Evolutionary conservation across 139 green algal genomes (phyloP), one percentile per base, ranked within the genome.

Genomic region (Spirogloea muscicola): DNA sequence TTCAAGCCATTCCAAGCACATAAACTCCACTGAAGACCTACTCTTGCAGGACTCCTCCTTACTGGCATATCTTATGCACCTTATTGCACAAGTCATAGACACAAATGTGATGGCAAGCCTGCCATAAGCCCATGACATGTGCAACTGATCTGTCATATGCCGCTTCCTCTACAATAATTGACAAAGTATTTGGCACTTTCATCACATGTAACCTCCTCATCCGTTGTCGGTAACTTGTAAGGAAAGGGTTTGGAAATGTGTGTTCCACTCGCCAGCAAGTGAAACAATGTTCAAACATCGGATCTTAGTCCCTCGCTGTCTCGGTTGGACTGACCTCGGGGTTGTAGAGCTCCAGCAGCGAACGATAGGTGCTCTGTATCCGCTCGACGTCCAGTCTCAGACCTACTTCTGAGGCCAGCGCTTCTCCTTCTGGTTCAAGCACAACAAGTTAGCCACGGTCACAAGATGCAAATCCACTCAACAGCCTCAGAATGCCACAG

Each of bases 291-390:
- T 13, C 10, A 68, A 29, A 29, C 43, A 27, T 29, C 43, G 59
- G 52, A 7, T 43, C 7, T 5, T 31, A 62, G 52, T n/a, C n/a
- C n/a, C n/a, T n/a, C n/a, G n/a, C n/a, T n/a, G n/a, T n/a, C 7
- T 31, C 38, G 6, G 9, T 7, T 31, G 52, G 52, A 43, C 59
- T 58, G 4, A 33, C 59, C n/a, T 68, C 37, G 48, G 59, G 25
- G 18, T 68, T 43, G 42, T 68, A 68, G 59, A 68, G 59, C 59
- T 68, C 59, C 9, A 68, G 63, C 40, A 72, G 7, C 5, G 21
- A 38, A 33, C 38, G 63, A 16, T 63, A 72, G 5, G 62, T 21
- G 4, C 3, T 34, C 63, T 62, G 31, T 3, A 72, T 62, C 33
- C 38, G 6, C 40, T 62, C 25, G 25, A 72, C 6, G 49, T 72